Base-by-base conservation (phyloP, 1,284 basidiomycete genomes). In the Rugosomyces carneus region DNA sequence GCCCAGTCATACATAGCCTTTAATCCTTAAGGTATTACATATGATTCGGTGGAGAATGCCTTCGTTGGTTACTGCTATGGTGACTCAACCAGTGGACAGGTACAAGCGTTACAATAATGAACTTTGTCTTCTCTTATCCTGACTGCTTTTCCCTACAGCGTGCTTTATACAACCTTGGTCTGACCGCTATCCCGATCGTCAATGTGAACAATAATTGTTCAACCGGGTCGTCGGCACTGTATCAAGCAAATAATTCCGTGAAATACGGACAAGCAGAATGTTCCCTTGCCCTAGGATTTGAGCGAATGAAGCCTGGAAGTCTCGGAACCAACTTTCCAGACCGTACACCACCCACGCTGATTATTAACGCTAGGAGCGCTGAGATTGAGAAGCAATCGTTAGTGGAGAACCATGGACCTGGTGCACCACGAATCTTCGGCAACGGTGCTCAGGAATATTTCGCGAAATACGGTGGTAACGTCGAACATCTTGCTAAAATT, bases 141-240 rank as follows among this genome's bases (percentile, higher is more conserved):
- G 34, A 8, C 37, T 20, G 31, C 29, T 40, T 16, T 23, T 31
- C 16, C 35, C n/a, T n/a, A 48, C 43, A 81, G 77, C 73, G 89
- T 20, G 82, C 88, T 2, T 69, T 93, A n/a, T 93, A 93, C 64
- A 83, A 83, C 60, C 79, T 93, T 37, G 90, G 90, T 13, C 73
- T 93, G 64, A 93, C 89, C 3, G 75, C 79, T 20, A 92, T 93
- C 50, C 90, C 90, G 1, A 85, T 93, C 57, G 77, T 86, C 43
- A 93, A 93, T 57, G 86, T 91, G 42, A 90, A 89, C 68, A 91
- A 91, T 65, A 89, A 89, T 60, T 89, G 88, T 55, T 83, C 84
- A 1, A 89, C 86, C 0, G 86, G 86, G 1, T 84, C 81, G 41
- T 78, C 84, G 0, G 88, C 88, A 2, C 70, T 90, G 13, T 84